A percentile compares a stretch with the other conserved stretches of the same genome.
Evolutionary conservation across 805 yeast genomes (phyloP).

Genomic region (Metschnikowia similis): DNA sequence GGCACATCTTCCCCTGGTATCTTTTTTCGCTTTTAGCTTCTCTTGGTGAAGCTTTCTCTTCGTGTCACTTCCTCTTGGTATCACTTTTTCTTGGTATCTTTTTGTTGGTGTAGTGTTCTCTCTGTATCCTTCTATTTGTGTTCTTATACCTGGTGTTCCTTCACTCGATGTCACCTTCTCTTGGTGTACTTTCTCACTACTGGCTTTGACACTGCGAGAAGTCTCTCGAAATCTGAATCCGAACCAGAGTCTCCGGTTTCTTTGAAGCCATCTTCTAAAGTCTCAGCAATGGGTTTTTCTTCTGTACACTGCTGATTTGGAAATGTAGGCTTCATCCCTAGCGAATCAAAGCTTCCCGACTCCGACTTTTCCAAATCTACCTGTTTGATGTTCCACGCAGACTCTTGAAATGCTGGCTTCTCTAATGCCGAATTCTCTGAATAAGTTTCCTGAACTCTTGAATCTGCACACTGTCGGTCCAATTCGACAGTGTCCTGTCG

Average conservation of each 20-base stretch:
- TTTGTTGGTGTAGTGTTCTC: too few species aligned
- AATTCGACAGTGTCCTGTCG: neutral
- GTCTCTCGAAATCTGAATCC: constrained; percentile 17
- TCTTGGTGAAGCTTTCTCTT: too few species aligned
- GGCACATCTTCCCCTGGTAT: too few species aligned
- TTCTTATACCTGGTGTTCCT: neutral
- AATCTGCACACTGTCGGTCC: neutral
- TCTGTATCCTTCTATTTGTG: neutral
- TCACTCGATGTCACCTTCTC: constrained; percentile 1
- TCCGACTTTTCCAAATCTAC: neutral
- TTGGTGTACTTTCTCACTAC: constrained; percentile 12
- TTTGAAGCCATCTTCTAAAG: neutral
- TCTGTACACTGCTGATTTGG: neutral
- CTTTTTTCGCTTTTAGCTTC: too few species aligned
- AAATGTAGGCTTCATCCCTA: neutral
- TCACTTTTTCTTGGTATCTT: too few species aligned
- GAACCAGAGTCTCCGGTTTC: constrained; percentile 10
- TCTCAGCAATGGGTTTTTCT: neutral
- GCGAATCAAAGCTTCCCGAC: too few species aligned
- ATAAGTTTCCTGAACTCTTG: too few species aligned
- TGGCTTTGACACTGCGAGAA: constrained; percentile 11
- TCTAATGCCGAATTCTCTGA: too few species aligned
- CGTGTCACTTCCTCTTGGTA: too few species aligned
- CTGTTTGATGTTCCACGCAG: neutral
- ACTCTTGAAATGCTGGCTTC: too few species aligned